Evolutionary conservation across 768 basidiomycete genomes (phyloP), one percentile per base, ranked within the genome.

Genomic region (Gelatoporia subvermispora): DNA sequence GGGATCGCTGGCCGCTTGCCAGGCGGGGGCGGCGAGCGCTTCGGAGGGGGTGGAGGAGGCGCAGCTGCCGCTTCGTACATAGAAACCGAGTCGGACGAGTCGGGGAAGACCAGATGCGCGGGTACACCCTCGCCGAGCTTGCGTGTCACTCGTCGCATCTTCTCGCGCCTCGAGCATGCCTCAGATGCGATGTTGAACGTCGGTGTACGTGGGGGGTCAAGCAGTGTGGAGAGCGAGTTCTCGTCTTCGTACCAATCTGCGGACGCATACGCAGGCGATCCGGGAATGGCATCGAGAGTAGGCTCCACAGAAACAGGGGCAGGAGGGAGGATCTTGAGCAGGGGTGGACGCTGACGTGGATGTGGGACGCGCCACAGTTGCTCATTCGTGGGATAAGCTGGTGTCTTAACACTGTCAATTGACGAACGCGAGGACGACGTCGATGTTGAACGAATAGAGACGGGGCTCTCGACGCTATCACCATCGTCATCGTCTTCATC

Each of bases 121-220:
- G 85, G 85, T 18, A 86, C 78, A 22, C 74, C 78, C 17, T 83
- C 72, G 0, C 85, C 85, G 2, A 88, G 72, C 55, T 67, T 81
- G 57, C 73, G 77, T 44, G 78, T 71, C 43, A 88, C 67, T 25
- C 78, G 71, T 42, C 83, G 82, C 72, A 88, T 78, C 63, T 85
- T 87, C 54, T 70, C 66, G 41, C 76, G 72, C 20, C 80, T 73
- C 15, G 72, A 41, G 38, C 63, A 59, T 17, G 63, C 67, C 3
- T 72, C 56, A 7, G 76, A 72, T 2, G 74, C 68, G 35, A 78
- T 69, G 20, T 56, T 56, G 60, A 77, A 73, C 1, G 61, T 57
- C 4, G 71, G 69, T 24, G 50, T 21, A 23, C 28, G 22, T 41
- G 23, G 44, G 31, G 24, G 40, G 24, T n/a, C 35, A 37, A 10